A percentile compares a stretch with the other conserved stretches of the same genome.
Conservation (phyloP, 2,329 filamentous ascomycete genomes). For the Aspergillus versicolor region DNA sequence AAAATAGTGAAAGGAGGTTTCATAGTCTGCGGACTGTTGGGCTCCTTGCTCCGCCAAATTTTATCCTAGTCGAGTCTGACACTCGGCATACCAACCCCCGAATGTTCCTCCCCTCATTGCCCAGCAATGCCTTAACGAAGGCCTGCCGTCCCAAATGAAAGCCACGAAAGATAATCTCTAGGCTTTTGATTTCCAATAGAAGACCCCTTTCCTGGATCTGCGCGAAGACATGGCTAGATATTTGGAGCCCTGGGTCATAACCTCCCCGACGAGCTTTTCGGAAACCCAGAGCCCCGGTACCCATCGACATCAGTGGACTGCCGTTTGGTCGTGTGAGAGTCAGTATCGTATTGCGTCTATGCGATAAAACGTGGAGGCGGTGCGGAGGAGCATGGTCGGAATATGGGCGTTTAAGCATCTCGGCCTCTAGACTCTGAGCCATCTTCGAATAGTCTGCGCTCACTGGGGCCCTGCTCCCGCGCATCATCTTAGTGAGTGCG, state of each 20-base stretch:
- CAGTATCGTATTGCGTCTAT: conserved; percentile 94
- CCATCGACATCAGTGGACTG: conserved; percentile 75
- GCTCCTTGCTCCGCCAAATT: conserved; percentile 93
- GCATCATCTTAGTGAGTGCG: conserved; percentile 32
- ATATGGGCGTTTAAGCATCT: conserved; percentile 37
- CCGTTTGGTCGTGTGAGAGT: conserved; percentile 82
- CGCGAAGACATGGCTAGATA: conserved; percentile 78
- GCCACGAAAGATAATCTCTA: conserved; percentile 81
- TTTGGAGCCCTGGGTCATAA: conserved; percentile 91
- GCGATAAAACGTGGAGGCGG: conserved; percentile 81
- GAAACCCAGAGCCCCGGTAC: conserved; percentile 89
- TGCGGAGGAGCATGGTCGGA: conserved; percentile 55
- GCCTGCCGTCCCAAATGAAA: conserved; percentile 88
- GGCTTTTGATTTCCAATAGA: conserved; percentile 68
- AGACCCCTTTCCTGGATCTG: conserved; percentile 80
- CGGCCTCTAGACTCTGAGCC: conserved; percentile 34
- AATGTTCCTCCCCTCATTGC: conserved; percentile 75
- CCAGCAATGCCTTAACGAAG: conserved; percentile 82
- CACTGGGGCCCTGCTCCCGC: conserved; percentile 20
- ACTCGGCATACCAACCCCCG: conserved; percentile 75
- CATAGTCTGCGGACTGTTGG: conserved; percentile 75
- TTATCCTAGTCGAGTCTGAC: conserved; percentile 82
- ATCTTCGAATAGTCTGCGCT: conserved; percentile 31
- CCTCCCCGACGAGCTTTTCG: conserved; percentile 73
- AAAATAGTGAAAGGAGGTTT: conserved; percentile 5